Percentiles rank a stretch among this genome's conserved stretches.
Evolutionary conservation across 2,329 filamentous ascomycete species (phyloP).

Genomic region (Colletotrichum godetiae): DNA sequence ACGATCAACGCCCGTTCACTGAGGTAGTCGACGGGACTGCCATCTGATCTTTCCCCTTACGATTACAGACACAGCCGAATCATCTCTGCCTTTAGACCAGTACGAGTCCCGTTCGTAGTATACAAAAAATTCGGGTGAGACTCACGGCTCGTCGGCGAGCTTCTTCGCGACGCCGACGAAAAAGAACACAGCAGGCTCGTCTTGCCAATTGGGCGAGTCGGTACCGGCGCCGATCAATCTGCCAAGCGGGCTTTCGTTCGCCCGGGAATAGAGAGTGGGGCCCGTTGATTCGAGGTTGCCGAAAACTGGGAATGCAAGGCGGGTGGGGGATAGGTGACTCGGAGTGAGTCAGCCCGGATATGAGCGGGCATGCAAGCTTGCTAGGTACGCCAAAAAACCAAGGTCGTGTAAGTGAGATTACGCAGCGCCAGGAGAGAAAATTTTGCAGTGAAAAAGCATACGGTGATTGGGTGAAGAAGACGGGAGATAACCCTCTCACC

Average conservation of each 20-base stretch:
- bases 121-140: neutral
- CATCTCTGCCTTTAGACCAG: neutral
- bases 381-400: neutral
- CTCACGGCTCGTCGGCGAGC: neutral
- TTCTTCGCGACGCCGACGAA: neutral
- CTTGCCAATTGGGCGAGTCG: constrained; percentile 1
- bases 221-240: neutral
- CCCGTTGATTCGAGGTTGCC: neutral
- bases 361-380: neutral
- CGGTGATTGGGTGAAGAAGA: neutral
- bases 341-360: constrained; percentile 6
- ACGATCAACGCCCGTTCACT: neutral
- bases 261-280: neutral
- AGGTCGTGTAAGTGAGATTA: neutral
- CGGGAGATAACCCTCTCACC: neutral
- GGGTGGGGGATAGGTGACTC: neutral
- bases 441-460: neutral
- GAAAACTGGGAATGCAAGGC: neutral
- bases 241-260: constrained; percentile 10
- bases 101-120: neutral
- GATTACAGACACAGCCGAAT: neutral
- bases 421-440: no score
- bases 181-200: neutral
- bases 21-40: neutral
- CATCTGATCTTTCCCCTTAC: neutral